Percentiles rank a stretch among this genome's conserved stretches.
Evolutionary conservation across 2,329 filamentous ascomycete species (phyloP).

Genomic region (Lachnellula cervina): DNA sequence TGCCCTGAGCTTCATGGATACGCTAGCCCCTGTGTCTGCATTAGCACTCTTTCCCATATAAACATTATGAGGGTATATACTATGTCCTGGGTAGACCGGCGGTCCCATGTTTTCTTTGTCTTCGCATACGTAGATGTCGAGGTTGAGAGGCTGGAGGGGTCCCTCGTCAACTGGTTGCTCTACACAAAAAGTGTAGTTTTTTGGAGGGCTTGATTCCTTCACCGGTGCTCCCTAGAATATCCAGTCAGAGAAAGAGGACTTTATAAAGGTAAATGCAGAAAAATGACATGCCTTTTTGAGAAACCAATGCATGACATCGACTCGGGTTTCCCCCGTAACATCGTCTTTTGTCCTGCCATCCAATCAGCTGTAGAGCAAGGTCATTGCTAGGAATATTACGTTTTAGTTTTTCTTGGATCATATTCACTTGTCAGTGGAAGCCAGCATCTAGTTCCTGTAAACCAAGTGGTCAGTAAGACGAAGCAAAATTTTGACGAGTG

Average conservation of each 20-base stretch:
- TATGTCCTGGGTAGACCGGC: neutral
- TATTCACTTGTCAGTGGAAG: neutral
- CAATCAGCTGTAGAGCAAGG: neutral
- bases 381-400: neutral
- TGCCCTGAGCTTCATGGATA: neutral
- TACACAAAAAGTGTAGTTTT: neutral
- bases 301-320: slow-evolving; percentile 1
- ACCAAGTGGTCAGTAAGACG: no score
- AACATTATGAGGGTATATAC: neutral
- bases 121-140: neutral
- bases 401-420: neutral
- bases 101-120: neutral
- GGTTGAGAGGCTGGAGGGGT: neutral
- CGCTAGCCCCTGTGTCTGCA: neutral
- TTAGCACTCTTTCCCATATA: neutral
- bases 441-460: neutral
- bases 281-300: neutral
- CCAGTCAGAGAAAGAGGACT: neutral
- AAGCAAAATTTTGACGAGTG: no score
- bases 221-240: neutral
- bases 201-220: neutral
- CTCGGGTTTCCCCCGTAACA: neutral
- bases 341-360: neutral
- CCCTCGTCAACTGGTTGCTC: neutral
- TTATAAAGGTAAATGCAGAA: neutral